phyloP scores from a whole-genome alignment of 2,329 filamentous ascomycete species.

The Talaromyces funiculosus region DNA sequence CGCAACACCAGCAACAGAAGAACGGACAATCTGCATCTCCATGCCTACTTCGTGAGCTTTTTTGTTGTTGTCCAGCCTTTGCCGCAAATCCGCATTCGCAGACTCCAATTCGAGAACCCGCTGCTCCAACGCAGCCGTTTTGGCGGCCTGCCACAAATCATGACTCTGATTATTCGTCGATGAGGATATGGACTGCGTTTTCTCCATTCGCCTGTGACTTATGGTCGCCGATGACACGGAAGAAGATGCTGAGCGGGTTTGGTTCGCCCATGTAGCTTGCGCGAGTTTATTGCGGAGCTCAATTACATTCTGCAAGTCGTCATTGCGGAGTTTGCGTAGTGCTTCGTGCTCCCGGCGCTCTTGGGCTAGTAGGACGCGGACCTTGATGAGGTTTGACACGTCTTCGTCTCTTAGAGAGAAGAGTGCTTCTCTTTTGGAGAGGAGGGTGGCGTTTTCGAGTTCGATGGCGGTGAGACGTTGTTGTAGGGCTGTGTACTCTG shows the following conservation, averaged over 20 bases:
- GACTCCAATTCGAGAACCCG: constrained; percentile 37
- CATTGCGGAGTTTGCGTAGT: constrained; percentile 37
- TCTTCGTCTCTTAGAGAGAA: constrained; percentile 40
- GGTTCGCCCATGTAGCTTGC: constrained; percentile 32
- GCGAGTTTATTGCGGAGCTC: constrained; percentile 35
- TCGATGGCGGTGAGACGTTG: constrained; percentile 29
- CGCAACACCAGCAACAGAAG: not conserved
- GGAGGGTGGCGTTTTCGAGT: constrained; percentile 32
- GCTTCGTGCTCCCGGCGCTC: constrained; percentile 35
- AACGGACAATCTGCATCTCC: not conserved
- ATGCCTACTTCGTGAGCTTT: not conserved
- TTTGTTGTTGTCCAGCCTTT: not conserved
- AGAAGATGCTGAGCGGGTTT: constrained; percentile 14
- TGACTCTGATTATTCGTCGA: constrained; percentile 20
- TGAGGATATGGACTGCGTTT: constrained; percentile 17
- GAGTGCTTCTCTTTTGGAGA: constrained; percentile 32
- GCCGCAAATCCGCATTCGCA: constrained; percentile 9
- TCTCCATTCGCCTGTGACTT: constrained; percentile 9
- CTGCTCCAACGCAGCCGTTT: constrained; percentile 39
- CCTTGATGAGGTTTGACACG: constrained; percentile 40
- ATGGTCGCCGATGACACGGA: not conserved
- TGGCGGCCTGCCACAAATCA: constrained; percentile 39
- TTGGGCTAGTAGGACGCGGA: constrained; percentile 36
- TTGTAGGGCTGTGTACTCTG: constrained; percentile 31
- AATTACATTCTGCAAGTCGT: constrained; percentile 38